Evolutionary conservation across 345 rosid genomes (phyloP), one percentile per base, ranked within the genome.

Genomic region (Corchorus olitorius): DNA sequence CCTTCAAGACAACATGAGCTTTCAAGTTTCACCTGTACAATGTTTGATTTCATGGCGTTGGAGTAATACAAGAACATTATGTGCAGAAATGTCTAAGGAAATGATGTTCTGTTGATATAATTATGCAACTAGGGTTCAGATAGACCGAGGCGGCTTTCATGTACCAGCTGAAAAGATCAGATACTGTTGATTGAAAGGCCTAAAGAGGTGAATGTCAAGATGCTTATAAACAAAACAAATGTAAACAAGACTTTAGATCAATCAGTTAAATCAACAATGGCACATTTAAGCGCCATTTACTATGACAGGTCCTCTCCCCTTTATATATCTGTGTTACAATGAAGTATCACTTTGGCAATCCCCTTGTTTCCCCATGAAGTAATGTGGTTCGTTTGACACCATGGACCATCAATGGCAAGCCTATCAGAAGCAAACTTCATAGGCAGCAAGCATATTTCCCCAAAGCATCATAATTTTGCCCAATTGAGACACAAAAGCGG

Each of bases 261-360:
- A 27, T 27, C 27, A 27, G 27, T 27, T 27, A 27, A n/a, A n/a
- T 27, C 27, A 27, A 27, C 27, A 27, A 27, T 27, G 27, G 27
- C 27, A 27, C 27, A 27, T 27, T 27, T 27, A 27, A n/a, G n/a
- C n/a, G n/a, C n/a, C n/a, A n/a, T n/a, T n/a, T n/a, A n/a, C n/a
- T n/a, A n/a, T n/a, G n/a, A n/a, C n/a, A n/a, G n/a, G n/a, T n/a
- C n/a, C n/a, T n/a, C n/a, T n/a, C n/a, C 89, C 49, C 89, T 86
- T 71, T 89, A 87, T 78, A 77, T 76, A 86, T 92, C 94, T 81
- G 88, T 82, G 70, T 76, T 78, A 92, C 78, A 92, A 90, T 92
- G 80, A 94, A 92, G 37, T 85, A 77, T 92, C 97, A 81, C 88
- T 85, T 76, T 75, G 85, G 78, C 97, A 92, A 77, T 91, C 90